These are phyloP conservation scores for Oryza brachyantha DNA, from an alignment of 176 grass and related monocot genomes.

Conservation along the genomic window DNA sequence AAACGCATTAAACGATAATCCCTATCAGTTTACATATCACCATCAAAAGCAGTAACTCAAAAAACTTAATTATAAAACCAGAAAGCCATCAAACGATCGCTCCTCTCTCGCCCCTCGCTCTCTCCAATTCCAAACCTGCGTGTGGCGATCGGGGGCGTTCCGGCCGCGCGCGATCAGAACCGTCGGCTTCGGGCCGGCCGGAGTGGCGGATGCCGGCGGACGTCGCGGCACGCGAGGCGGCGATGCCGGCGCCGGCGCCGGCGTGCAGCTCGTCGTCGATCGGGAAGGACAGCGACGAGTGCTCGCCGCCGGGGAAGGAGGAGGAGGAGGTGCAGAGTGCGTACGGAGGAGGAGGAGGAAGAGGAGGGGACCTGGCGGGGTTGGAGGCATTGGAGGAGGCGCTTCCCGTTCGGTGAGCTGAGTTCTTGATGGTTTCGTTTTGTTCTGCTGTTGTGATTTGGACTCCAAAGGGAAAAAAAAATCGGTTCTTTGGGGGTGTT, in stretches of 20 bases:
- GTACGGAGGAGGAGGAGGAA: conserved; percentile 12
- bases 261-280: conserved; percentile 50
- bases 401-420: conserved; percentile 54
- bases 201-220: conserved; percentile 37
- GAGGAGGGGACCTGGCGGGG: conserved; percentile 11
- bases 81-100: not conserved
- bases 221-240: conserved; percentile 26
- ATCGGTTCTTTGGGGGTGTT: not conserved
- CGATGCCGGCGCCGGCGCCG: not conserved
- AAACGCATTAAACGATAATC: conserved; percentile 19
- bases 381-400: conserved; percentile 61
- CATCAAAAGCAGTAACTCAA: conserved; percentile 4
- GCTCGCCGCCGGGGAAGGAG: conserved; percentile 35
- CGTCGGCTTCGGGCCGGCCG: not conserved
- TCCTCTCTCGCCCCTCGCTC: not conserved
- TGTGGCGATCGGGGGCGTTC: not conserved
- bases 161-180: not conserved
- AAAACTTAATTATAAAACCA: not conserved
- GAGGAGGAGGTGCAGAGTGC: conserved; percentile 64
- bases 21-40: conserved; percentile 26
- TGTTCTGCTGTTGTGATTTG: not conserved
- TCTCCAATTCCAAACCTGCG: conserved; percentile 15
- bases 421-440: conserved; percentile 3
- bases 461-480: not conserved
- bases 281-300: conserved; percentile 53